phyloP scores from a whole-genome alignment of 257 asterid species.

The Prunella vulgaris region DNA sequence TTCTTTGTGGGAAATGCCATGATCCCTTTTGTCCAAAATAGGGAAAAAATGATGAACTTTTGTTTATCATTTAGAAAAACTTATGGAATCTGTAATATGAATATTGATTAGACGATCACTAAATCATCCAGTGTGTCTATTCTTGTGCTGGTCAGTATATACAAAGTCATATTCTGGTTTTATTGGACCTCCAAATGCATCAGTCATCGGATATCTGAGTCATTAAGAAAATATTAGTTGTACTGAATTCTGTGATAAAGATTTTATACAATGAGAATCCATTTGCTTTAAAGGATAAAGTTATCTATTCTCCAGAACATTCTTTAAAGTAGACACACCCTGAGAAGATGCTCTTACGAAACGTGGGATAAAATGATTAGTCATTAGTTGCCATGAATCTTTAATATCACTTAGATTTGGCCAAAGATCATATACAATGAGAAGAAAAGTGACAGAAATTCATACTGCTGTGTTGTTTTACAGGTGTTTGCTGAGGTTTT shows the following conservation, averaged over 20 bases:
- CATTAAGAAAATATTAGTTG: too few species aligned
- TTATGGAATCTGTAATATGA: neutral
- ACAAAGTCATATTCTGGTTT: too few species aligned
- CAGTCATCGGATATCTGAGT: too few species aligned
- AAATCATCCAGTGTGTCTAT: too few species aligned
- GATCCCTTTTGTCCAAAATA: neutral
- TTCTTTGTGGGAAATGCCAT: neutral
- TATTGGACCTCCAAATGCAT: too few species aligned
- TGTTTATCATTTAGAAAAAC: too few species aligned
- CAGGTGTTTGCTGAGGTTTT: conserved; percentile 67
- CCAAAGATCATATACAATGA: neutral
- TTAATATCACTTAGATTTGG: too few species aligned
- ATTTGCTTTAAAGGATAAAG: too few species aligned
- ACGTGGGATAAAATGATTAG: neutral
- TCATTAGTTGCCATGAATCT: neutral
- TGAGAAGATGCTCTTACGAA: too few species aligned
- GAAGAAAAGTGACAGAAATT: neutral
- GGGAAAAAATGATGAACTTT: neutral
- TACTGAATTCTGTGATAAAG: neutral
- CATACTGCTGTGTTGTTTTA: neutral
- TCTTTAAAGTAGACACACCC: too few species aligned
- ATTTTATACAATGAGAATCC: neutral
- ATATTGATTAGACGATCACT: neutral
- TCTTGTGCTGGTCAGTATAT: too few species aligned
- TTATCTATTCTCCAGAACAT: too few species aligned